These are phyloP conservation scores for Lotmaria passim DNA, from an alignment of 208 protist genomes.

Conservation along the genomic window DNA sequence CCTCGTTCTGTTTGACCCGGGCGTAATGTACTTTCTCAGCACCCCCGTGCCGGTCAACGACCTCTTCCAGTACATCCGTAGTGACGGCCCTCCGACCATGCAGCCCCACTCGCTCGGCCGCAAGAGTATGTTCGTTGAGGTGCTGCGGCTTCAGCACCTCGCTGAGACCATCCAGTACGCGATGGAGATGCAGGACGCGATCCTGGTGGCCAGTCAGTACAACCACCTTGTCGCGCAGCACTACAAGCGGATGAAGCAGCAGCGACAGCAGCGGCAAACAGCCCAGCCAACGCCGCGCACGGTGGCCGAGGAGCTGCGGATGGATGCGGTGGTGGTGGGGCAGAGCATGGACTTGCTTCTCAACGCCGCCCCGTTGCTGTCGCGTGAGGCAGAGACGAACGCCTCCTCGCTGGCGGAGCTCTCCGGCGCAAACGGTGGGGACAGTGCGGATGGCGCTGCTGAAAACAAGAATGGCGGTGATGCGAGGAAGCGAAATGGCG, in stretches of 20 bases:
- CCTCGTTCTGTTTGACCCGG: constrained; percentile 28
- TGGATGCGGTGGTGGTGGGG: constrained; percentile 24
- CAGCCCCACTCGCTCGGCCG: constrained; percentile 24
- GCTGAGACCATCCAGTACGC: constrained; percentile 49
- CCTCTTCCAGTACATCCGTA: constrained; percentile 35
- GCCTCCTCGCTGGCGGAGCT: constrained; percentile 14
- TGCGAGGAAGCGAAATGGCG: too few species aligned
- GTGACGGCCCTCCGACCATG: constrained; percentile 20
- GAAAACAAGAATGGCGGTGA: too few species aligned
- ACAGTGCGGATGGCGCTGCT: background rate
- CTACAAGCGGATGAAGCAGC: constrained; percentile 13
- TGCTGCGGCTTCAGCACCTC: constrained; percentile 47
- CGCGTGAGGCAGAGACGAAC: background rate
- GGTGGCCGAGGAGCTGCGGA: constrained; percentile 10
- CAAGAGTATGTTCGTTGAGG: constrained; percentile 46
- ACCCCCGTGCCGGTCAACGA: constrained; percentile 32
- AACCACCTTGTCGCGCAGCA: constrained; percentile 28
- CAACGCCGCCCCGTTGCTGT: background rate
- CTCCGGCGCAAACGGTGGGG: background rate
- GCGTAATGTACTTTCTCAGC: constrained; percentile 33
- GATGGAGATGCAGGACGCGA: constrained; percentile 46
- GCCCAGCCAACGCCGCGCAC: constrained; percentile 9
- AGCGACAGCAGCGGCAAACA: constrained; percentile 7
- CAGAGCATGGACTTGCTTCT: constrained; percentile 11
- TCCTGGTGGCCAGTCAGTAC: constrained; percentile 34